phyloP scores from a whole-genome alignment of 345 rosid genomes.

The Eucalyptus regnans region DNA sequence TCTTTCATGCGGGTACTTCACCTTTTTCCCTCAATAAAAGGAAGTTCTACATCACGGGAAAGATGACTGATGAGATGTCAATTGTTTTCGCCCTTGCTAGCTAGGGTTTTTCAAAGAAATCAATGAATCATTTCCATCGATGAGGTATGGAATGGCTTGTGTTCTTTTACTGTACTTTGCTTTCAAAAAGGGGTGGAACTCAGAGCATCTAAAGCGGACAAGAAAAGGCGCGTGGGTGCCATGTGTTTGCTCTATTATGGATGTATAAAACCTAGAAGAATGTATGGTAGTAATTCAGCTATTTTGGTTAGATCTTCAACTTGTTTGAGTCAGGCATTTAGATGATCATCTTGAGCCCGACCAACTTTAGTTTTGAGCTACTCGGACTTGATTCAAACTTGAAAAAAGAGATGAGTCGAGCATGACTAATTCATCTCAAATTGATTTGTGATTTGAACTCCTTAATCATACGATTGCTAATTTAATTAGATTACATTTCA shows the following conservation, averaged over 20 bases:
- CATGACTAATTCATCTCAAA: neutral
- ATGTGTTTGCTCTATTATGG: neutral
- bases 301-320: neutral
- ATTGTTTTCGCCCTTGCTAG: neutral
- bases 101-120: neutral
- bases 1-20: neutral
- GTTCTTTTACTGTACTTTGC: neutral
- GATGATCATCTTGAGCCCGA: neutral
- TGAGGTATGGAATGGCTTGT: neutral
- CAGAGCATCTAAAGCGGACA: neutral
- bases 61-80: neutral
- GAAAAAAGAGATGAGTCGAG: neutral
- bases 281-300: neutral
- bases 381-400: neutral
- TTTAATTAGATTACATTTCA: neutral
- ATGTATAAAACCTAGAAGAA: neutral
- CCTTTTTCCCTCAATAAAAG: neutral
- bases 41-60: neutral
- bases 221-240: neutral
- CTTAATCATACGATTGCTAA: neutral
- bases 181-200: neutral
- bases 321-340: neutral
- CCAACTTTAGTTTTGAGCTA: neutral
- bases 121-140: neutral
- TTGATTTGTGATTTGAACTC: neutral